Evolutionary conservation across 1,139 yeast species (phyloP).

Genomic region (Lizanozyma gosingica): DNA sequence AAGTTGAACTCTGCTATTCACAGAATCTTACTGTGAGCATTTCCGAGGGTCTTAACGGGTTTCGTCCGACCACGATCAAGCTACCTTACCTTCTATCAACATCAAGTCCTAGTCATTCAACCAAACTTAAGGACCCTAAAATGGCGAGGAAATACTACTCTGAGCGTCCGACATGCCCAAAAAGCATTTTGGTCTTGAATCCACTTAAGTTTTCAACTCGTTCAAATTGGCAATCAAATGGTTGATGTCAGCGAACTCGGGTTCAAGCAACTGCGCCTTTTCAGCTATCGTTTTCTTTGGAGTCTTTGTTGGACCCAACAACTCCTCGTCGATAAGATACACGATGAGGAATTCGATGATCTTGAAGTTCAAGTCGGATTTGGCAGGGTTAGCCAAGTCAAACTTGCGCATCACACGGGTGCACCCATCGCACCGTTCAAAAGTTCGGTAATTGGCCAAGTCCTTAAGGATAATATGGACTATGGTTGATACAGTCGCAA

Average conservation of each 20-base stretch:
- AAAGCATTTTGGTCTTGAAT: no score
- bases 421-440: conserved; percentile 56
- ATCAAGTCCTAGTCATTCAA: no score
- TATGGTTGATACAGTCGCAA: conserved; percentile 46
- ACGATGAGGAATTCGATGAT: conserved; percentile 65
- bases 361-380: conserved; percentile 45
- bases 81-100: no score
- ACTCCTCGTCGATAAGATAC: conserved; percentile 61
- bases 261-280: conserved; percentile 46
- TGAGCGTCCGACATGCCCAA: no score
- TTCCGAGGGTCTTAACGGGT: no score
- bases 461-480: conserved; percentile 55
- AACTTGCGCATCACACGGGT: conserved; percentile 38
- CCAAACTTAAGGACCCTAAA: no score
- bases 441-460: conserved; percentile 46
- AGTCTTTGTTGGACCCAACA: conserved; percentile 10
- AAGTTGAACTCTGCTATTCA: no score
- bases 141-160: no score
- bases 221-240: conserved; percentile 29
- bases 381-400: conserved; percentile 9
- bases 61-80: no score
- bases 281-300: conserved; percentile 36
- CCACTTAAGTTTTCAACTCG: conserved; percentile 23
- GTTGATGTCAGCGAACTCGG: conserved; percentile 35
- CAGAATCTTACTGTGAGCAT: no score